A percentile compares a stretch with the other conserved stretches of the same genome.
Evolutionary conservation across 768 basidiomycete genomes (phyloP).

Genomic region (Leccinum sublutescens): DNA sequence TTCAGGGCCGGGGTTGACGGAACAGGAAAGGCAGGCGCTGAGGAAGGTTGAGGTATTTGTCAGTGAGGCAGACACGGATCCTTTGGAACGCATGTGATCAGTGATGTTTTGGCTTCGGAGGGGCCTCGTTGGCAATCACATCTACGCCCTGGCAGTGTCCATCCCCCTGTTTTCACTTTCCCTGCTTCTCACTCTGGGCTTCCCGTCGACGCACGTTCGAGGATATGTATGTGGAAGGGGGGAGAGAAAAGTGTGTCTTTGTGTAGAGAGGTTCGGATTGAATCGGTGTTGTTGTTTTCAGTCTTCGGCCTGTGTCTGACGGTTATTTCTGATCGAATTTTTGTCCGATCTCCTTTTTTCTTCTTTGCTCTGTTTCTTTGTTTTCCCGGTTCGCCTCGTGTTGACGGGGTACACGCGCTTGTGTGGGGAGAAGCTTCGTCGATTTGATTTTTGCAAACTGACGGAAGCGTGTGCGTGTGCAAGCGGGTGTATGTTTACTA

Average conservation of each 20-base stretch:
- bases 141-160: not conserved
- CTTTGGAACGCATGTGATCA: constrained; percentile 60
- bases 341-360: not conserved
- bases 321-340: constrained; percentile 4
- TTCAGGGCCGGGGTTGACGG: constrained; percentile 27
- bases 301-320: not conserved
- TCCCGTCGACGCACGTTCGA: not conserved
- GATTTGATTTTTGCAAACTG: constrained; percentile 22
- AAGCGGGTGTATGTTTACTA: not conserved
- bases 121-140: not conserved
- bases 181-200: not conserved
- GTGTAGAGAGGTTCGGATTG: not conserved
- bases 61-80: constrained; percentile 72
- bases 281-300: not conserved
- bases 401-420: not conserved
- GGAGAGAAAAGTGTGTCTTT: not conserved
- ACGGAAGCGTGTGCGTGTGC: not conserved
- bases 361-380: not conserved
- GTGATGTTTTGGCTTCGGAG: not conserved
- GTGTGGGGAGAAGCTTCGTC: constrained; percentile 16
- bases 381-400: not conserved
- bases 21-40: constrained; percentile 28
- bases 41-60: constrained; percentile 58
- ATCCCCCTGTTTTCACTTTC: not conserved
- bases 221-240: constrained; percentile 2